These are phyloP conservation scores for Daldinia vernicosa DNA, from an alignment of 495 filamentous ascomycete species.

Conservation along the genomic window DNA sequence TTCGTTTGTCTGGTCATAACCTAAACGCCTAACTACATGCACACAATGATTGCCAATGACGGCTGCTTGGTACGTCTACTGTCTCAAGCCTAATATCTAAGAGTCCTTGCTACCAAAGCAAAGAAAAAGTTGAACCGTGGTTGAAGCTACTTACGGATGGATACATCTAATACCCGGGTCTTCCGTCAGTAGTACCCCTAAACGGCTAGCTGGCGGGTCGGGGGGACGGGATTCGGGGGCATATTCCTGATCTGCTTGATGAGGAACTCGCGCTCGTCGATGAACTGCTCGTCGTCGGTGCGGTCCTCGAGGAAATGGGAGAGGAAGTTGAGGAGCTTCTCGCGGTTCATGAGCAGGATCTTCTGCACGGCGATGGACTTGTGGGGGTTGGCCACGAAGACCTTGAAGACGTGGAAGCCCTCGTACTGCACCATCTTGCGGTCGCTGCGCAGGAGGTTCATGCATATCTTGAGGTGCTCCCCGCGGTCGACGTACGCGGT, in stretches of 20 bases:
- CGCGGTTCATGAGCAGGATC: constrained; percentile 94
- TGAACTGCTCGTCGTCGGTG: constrained; percentile 98
- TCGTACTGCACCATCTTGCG: constrained; percentile 99
- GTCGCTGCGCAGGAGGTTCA: constrained; percentile 94
- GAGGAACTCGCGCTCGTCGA: constrained; percentile 94
- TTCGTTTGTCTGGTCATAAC: constrained; percentile 31
- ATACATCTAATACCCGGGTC: neutral
- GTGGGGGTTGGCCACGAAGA: constrained; percentile 96
- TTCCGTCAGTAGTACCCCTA: constrained; percentile 17
- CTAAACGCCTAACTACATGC: constrained; percentile 49
- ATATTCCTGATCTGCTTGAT: constrained; percentile 91
- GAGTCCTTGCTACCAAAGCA: neutral
- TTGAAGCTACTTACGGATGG: neutral
- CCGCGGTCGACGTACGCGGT: constrained; percentile 93
- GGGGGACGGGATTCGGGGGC: constrained; percentile 71
- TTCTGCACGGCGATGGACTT: constrained; percentile 94
- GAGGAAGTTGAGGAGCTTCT: constrained; percentile 86
- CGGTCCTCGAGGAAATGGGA: constrained; percentile 92
- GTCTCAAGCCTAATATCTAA: constrained; percentile 11
- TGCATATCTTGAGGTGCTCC: constrained; percentile 95
- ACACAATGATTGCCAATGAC: constrained; percentile 43
- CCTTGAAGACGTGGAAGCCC: constrained; percentile 99
- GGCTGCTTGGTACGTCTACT: constrained; percentile 39
- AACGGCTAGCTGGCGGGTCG: constrained; percentile 43
- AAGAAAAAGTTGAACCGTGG: neutral